Evolutionary conservation across 306 rosid genomes (phyloP).

Genomic region (Cucumis melo): DNA sequence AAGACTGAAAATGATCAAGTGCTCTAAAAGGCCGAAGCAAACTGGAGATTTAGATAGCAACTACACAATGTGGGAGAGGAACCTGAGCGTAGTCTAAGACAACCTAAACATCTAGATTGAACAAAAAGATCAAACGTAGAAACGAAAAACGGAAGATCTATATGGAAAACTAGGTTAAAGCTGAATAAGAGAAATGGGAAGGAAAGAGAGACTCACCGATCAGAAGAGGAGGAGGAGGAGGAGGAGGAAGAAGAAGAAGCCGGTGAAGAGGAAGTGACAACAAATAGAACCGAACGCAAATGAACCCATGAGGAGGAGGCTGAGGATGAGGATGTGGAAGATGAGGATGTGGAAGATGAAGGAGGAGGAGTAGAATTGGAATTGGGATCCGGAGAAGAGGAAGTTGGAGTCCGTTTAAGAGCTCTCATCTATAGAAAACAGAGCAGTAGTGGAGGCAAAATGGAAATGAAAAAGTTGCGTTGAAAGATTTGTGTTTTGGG

Average conservation of each 20-base stretch:
- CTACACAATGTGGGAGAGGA: neutral
- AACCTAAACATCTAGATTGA: slow-evolving; percentile 30
- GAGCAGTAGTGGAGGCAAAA: neutral
- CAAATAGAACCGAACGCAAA: slow-evolving; percentile 96
- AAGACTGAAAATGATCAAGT: neutral
- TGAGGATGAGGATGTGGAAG: slow-evolving; percentile 43
- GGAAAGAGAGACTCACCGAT: slow-evolving; percentile 84
- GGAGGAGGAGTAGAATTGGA: neutral
- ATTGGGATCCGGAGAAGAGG: slow-evolving; percentile 41
- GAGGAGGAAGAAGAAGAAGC: slow-evolving; percentile 74
- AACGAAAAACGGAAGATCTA: slow-evolving; percentile 45
- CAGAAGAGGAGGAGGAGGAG: slow-evolving; percentile 53
- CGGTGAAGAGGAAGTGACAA: slow-evolving; percentile 93
- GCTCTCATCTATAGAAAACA: slow-evolving; percentile 64
- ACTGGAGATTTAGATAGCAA: neutral
- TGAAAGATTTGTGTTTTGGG: neutral
- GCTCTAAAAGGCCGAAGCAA: neutral
- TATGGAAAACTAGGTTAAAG: slow-evolving; percentile 24
- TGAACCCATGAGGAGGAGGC: slow-evolving; percentile 90
- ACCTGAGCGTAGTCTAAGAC: slow-evolving; percentile 9
- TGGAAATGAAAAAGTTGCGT: neutral
- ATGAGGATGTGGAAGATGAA: slow-evolving; percentile 7
- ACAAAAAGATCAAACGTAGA: slow-evolving; percentile 27
- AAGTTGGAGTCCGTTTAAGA: slow-evolving; percentile 75
- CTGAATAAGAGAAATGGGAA: slow-evolving; percentile 12